Evolutionary conservation across 1,139 yeast genomes (phyloP).

Genomic region (Nakaseomyces kungkrabaensis): DNA sequence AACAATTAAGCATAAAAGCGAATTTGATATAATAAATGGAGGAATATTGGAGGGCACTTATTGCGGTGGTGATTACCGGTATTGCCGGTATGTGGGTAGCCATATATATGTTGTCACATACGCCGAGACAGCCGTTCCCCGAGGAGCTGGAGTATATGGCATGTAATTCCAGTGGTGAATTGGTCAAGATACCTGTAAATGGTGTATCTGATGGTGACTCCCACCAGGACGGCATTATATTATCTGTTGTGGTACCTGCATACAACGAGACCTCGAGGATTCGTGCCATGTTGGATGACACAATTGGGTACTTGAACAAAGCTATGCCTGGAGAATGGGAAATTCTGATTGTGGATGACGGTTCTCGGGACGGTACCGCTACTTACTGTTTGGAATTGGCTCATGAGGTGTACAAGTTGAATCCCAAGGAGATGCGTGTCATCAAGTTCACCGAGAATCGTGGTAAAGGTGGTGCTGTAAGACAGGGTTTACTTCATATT

Average conservation of each 20-base stretch:
- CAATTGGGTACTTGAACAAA: slow-evolving; percentile 45
- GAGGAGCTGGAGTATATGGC: slow-evolving; percentile 44
- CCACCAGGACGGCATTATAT: slow-evolving; percentile 31
- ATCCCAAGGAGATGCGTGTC: slow-evolving; percentile 58
- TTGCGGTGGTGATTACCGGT: not conserved
- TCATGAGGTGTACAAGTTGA: slow-evolving; percentile 34
- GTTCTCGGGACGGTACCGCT: slow-evolving; percentile 74
- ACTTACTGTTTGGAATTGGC: slow-evolving; percentile 65
- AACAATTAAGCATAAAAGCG: too few relatives aligned
- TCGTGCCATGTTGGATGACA: slow-evolving; percentile 66
- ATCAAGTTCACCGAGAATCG: slow-evolving; percentile 61
- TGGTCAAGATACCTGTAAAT: slow-evolving; percentile 15
- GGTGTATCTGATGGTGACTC: slow-evolving; percentile 15
- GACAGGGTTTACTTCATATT: slow-evolving; percentile 76
- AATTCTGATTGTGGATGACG: slow-evolving; percentile 83
- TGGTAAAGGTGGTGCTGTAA: slow-evolving; percentile 97
- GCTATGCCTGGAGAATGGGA: slow-evolving; percentile 43
- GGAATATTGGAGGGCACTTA: not conserved
- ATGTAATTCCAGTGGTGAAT: slow-evolving; percentile 25
- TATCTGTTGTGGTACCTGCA: slow-evolving; percentile 84
- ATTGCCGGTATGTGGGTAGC: slow-evolving; percentile 31
- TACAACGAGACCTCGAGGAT: slow-evolving; percentile 75
- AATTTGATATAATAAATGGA: too few relatives aligned
- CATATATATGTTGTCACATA: slow-evolving; percentile 47
- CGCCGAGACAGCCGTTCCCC: slow-evolving; percentile 45